Conservation (phyloP, 2,329 filamentous ascomycete genomes). For the Penicillium sclerotiorum region DNA sequence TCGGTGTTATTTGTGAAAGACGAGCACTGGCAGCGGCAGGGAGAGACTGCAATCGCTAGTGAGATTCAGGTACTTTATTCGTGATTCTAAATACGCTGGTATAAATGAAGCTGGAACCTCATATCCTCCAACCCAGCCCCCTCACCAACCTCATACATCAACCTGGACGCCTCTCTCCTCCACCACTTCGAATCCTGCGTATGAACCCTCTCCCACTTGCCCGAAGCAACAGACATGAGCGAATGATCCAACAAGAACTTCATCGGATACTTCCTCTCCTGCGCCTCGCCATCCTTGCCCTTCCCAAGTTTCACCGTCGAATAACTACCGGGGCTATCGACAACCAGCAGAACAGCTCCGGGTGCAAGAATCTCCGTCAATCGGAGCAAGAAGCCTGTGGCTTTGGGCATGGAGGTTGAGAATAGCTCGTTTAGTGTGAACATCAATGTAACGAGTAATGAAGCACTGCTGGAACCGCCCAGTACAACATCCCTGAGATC, state of each 20-base stretch:
- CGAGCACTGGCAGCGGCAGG: too few relatives aligned
- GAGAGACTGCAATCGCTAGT: too few relatives aligned
- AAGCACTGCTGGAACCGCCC: neutral
- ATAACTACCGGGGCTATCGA: slow-evolving; percentile 93
- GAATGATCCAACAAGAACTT: slow-evolving; percentile 88
- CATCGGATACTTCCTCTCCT: slow-evolving; percentile 78
- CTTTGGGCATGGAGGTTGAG: slow-evolving; percentile 70
- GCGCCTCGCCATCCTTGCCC: slow-evolving; percentile 41
- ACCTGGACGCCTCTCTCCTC: slow-evolving; percentile 61
- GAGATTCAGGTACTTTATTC: too few relatives aligned
- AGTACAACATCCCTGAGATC: slow-evolving; percentile 42
- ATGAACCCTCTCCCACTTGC: slow-evolving; percentile 72
- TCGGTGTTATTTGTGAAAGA: too few relatives aligned
- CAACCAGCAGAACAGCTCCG: slow-evolving; percentile 74
- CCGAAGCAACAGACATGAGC: slow-evolving; percentile 57
- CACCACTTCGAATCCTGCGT: slow-evolving; percentile 85
- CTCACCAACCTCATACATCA: slow-evolving; percentile 84
- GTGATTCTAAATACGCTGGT: slow-evolving; percentile 50
- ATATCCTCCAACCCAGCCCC: slow-evolving; percentile 89
- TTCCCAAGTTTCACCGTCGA: slow-evolving; percentile 75
- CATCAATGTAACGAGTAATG: slow-evolving; percentile 73
- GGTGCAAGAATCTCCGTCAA: slow-evolving; percentile 62
- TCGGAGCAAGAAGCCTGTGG: slow-evolving; percentile 73
- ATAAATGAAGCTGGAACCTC: slow-evolving; percentile 91
- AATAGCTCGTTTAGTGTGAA: slow-evolving; percentile 98